Base-by-base conservation (phyloP, 306 rosid genomes). In the Quercus rubra region DNA sequence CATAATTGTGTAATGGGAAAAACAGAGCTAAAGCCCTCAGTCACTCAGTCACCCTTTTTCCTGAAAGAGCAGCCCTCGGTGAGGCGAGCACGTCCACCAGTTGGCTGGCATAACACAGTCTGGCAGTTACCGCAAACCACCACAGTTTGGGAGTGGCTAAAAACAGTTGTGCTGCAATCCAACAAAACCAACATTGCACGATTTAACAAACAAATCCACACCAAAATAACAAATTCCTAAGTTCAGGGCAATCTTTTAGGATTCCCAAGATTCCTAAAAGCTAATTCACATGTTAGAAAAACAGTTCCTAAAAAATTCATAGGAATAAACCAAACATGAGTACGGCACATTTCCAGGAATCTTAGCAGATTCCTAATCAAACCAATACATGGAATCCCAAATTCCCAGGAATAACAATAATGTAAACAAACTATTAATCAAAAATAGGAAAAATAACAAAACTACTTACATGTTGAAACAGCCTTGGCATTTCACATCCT, bases 401-500 rank as follows among this genome's bases (percentile, higher is more conserved):
- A 49, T 3, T 49, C 15, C 54, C 54, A 49, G 54, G 54, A 12
- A 41, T 8, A 41, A 41, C 46, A 41, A 2, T 41, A 3, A 49
- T 49, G 1, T 12, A 49, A 49, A 12, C 54, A 49, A 12, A 11
- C 54, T 13, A 59, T 14, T 59, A 57, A 18, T 20, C 11, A n/a
- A n/a, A 25, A 57, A 0, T 9, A n/a, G 25, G 14, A 23, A 13
- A 10, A 59, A 18, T 25, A 35, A 71, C 4, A 6, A 66, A 62
- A 8, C 18, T 69, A 77, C 87, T 87, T 82, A 87, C 91, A 87
- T 87, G 68, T 87, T 87, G 81, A 87, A 87, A 55, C 90, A 87
- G 5, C 90, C 90, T 46, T 87, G 90, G 75, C 90, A 87, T 63
- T 87, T 87, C 30, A 87, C 91, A 77, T 87, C 91, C 91, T 87